Base-by-base conservation (phyloP, 495 filamentous ascomycete species). In the Clavariopsis aquatica region DNA sequence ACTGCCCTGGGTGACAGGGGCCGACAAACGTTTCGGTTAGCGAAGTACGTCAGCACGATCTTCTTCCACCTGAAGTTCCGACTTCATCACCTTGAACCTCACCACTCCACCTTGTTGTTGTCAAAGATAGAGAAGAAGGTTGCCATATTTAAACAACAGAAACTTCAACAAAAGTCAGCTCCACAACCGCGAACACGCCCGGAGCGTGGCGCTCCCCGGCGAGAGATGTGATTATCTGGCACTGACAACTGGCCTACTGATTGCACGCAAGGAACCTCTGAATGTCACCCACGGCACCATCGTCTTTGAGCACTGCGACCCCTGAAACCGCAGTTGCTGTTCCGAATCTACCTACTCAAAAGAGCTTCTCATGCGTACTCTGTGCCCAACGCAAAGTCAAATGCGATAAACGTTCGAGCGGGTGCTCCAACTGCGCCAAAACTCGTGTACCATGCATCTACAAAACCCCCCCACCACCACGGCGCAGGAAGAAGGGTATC, bases 301-400 rank as follows among this genome's bases (percentile, higher is more conserved):
- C 38, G 38, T 43, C 38, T 17, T 43, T 17, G 38, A 17, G n/a
- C 2, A 43, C 38, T 43, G 15, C 38, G 8, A 43, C 38, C 38
- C 38, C 38, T n/a, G 38, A 43, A 15, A 15, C 38, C n/a, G 15
- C 38, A 9, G 15, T 12, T 34, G 31, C 31, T 12, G 31, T 12
- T 12, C 31, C 31, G 31, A 34, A 34, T 34, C 31, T 17, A 17
- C 6, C 38, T 3, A 17, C 38, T 2, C 38, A 43, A 17, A 70
- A 70, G 23, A 62, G 57, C 62, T 70, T 62, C 53, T 70, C 67
- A 0, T 70, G 67, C 58, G 67, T 70, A 19, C 62, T 66, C 13
- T 70, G 67, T 36, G 57, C 67, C 15, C 62, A 65, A 28, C 57
- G 67, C 9, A 70, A 70, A 49, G 67, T 70, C 57, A 65, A 66